Conservation (phyloP, 768 basidiomycete species). For the Nidularia pulvinata region DNA sequence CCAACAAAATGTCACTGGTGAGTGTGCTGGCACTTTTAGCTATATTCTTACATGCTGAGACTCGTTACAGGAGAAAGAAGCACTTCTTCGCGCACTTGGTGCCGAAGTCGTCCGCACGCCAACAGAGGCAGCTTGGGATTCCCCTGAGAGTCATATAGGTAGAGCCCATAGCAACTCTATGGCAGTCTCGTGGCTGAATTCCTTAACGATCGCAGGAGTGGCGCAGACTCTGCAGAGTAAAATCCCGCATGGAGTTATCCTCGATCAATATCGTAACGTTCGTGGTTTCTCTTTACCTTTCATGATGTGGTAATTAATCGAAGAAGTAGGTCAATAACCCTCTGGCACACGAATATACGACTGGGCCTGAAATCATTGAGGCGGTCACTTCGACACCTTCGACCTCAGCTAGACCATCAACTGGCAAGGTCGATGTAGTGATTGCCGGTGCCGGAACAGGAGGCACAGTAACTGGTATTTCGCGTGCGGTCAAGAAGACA, state of each 20-base stretch:
- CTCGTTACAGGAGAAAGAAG: conserved; percentile 80
- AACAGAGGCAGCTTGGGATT: conserved; percentile 85
- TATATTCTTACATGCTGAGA: conserved; percentile 1
- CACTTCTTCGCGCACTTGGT: conserved; percentile 86
- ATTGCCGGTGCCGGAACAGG: conserved; percentile 93
- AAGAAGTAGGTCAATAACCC: conserved; percentile 73
- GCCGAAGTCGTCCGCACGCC: conserved; percentile 96
- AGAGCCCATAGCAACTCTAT: conserved; percentile 31
- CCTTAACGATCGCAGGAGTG: conserved; percentile 86
- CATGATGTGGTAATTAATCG: not conserved
- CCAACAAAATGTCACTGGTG: conserved; percentile 92
- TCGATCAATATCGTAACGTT: conserved; percentile 90
- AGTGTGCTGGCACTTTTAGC: conserved; percentile 11
- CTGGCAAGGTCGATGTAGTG: conserved; percentile 77
- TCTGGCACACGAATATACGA: conserved; percentile 86
- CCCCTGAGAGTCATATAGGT: conserved; percentile 93
- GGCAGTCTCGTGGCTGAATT: conserved; percentile 79
- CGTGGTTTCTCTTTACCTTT: conserved; percentile 14
- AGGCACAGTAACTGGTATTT: conserved; percentile 90
- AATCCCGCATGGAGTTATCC: conserved; percentile 85
- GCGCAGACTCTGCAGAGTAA: conserved; percentile 74
- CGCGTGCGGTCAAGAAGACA: conserved; percentile 74
- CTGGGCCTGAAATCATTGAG: conserved; percentile 90
- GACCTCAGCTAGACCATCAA: conserved; percentile 55
- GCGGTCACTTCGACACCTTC: conserved; percentile 70